phyloP scores from a whole-genome alignment of 768 basidiomycete genomes.

The Boletus sp. region DNA sequence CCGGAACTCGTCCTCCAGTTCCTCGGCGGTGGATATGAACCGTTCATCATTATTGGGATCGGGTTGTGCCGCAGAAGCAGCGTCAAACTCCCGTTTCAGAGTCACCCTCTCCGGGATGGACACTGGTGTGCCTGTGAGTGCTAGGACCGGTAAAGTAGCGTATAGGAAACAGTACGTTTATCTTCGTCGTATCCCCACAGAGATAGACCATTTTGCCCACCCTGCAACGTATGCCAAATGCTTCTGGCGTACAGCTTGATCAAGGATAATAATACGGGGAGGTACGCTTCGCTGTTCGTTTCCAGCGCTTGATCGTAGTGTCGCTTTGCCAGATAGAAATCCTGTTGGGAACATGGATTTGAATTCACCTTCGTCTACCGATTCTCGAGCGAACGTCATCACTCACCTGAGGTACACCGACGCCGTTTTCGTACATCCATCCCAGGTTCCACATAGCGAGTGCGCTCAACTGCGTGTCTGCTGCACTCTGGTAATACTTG shows the following conservation, averaged over 20 bases:
- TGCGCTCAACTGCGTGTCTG: constrained; percentile 88
- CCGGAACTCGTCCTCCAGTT: constrained; percentile 28
- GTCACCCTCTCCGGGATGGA: constrained; percentile 23
- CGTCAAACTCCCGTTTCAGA: constrained; percentile 28
- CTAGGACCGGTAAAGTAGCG: not conserved
- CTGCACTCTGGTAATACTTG: constrained; percentile 91
- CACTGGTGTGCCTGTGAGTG: constrained; percentile 20
- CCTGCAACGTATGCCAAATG: constrained; percentile 77
- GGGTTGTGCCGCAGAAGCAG: constrained; percentile 3
- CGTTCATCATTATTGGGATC: constrained; percentile 3
- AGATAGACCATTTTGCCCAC: constrained; percentile 65
- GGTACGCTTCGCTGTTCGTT: constrained; percentile 83
- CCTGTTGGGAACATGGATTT: constrained; percentile 41
- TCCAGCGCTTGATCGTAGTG: constrained; percentile 91
- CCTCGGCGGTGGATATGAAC: constrained; percentile 18
- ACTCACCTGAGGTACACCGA: constrained; percentile 82
- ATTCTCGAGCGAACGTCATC: not conserved
- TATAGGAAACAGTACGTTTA: constrained; percentile 19
- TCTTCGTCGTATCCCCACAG: constrained; percentile 64
- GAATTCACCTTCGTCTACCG: not conserved
- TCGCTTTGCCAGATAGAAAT: constrained; percentile 95
- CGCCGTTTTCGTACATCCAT: constrained; percentile 98
- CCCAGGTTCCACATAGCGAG: constrained; percentile 98
- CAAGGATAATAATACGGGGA: constrained; percentile 83
- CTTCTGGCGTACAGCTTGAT: constrained; percentile 80